Evolutionary conservation across 2,329 filamentous ascomycete genomes (phyloP).

Genomic region (Cadophora malorum): DNA sequence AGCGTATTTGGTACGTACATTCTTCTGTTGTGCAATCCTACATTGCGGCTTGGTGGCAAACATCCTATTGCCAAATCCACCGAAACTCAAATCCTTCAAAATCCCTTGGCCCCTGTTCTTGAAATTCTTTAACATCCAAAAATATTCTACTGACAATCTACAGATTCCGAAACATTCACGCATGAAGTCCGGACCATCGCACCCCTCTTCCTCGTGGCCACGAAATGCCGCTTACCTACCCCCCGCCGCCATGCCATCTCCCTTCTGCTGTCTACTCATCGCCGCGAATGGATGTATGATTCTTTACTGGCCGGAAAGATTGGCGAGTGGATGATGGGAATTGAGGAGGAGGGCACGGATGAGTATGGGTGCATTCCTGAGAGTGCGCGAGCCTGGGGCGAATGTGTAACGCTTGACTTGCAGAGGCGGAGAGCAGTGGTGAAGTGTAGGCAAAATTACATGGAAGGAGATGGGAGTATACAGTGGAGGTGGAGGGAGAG

Average conservation of each 20-base stretch:
- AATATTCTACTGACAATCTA: constrained; percentile 6
- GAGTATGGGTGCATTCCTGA: constrained; percentile 34
- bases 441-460: constrained; percentile 31
- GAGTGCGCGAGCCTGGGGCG: constrained; percentile 31
- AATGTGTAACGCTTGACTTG: constrained; percentile 32
- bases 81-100: neutral
- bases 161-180: constrained; percentile 31
- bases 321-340: constrained; percentile 37
- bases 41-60: neutral
- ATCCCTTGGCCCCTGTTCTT: neutral
- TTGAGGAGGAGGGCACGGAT: constrained; percentile 39
- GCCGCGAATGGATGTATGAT: constrained; percentile 73
- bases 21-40: neutral
- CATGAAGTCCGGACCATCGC: constrained; percentile 58
- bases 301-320: constrained; percentile 35
- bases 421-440: constrained; percentile 27
- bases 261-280: constrained; percentile 63
- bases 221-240: constrained; percentile 64
- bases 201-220: constrained; percentile 67
- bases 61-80: neutral
- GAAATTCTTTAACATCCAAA: neutral
- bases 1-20: constrained; percentile 23
- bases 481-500: constrained; percentile 26
- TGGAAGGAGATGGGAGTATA: constrained; percentile 18
- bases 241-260: constrained; percentile 66